Evolutionary conservation across 495 filamentous ascomycete genomes (phyloP).

Genomic region (Podospora tetraspora): DNA sequence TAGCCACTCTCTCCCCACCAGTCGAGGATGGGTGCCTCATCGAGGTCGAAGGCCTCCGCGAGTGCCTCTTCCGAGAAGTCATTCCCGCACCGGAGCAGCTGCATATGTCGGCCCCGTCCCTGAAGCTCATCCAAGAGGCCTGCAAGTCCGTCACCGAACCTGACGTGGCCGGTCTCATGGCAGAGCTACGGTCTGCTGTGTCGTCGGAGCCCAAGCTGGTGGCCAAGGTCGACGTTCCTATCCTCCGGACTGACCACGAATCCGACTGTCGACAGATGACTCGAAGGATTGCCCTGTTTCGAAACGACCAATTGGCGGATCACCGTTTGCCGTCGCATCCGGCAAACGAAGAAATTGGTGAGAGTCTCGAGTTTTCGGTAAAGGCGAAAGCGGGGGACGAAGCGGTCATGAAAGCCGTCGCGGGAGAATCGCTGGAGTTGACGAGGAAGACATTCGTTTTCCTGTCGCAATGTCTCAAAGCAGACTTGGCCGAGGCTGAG

Average conservation of each 20-base stretch:
- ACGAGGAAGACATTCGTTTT: slow-evolving; percentile 15
- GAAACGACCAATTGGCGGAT: slow-evolving; percentile 29
- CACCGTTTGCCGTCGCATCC: slow-evolving; percentile 44
- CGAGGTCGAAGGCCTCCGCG: slow-evolving; percentile 13
- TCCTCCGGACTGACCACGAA: slow-evolving; percentile 47
- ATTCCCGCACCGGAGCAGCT: slow-evolving; percentile 18
- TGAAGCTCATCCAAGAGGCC: slow-evolving; percentile 23
- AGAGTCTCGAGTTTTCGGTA: slow-evolving; percentile 33
- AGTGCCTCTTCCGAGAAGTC: slow-evolving; percentile 24
- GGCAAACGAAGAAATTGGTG: slow-evolving; percentile 43
- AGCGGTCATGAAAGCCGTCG: slow-evolving; percentile 3
- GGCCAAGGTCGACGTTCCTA: slow-evolving; percentile 48
- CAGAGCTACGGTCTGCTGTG: slow-evolving; percentile 14
- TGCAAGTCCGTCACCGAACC: slow-evolving; percentile 15
- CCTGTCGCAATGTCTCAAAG: slow-evolving; percentile 29
- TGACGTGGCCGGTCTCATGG: slow-evolving; percentile 13
- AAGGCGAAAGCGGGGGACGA: background rate
- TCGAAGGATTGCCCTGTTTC: slow-evolving; percentile 28
- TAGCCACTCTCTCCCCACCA: slow-evolving; percentile 14
- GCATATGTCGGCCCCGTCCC: slow-evolving; percentile 11
- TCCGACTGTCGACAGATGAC: slow-evolving; percentile 37
- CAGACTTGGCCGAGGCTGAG: slow-evolving; percentile 35
- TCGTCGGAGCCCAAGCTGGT: slow-evolving; percentile 10
- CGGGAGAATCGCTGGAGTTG: slow-evolving; percentile 21
- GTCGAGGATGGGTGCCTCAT: slow-evolving; percentile 14